Conservation (phyloP, 2,329 filamentous ascomycete species). For the Periconia sp. region DNA sequence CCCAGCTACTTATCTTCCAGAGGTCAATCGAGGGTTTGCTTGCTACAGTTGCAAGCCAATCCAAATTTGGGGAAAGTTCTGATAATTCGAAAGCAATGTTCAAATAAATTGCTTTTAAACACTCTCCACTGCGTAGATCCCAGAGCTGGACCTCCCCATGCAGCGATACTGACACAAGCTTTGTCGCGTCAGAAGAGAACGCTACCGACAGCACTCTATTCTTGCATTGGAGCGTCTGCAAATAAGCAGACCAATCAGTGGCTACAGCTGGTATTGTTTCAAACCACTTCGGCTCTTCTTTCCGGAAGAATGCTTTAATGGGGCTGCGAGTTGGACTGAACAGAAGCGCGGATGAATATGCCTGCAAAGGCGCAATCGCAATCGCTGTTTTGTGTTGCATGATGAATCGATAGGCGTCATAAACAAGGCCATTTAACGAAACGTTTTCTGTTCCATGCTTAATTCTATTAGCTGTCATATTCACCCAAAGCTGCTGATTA, state of each 20-base stretch:
- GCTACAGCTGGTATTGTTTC: constrained; percentile 10
- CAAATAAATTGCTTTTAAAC: not conserved
- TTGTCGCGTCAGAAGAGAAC: constrained; percentile 17
- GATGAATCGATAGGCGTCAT: constrained; percentile 18
- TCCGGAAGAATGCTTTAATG: constrained; percentile 13
- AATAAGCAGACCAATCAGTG: constrained; percentile 5
- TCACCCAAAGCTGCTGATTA: not conserved
- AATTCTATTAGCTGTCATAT: not conserved
- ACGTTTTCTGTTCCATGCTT: not conserved
- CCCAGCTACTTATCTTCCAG: not conserved
- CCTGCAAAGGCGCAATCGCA: constrained; percentile 13
- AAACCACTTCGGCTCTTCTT: constrained; percentile 15
- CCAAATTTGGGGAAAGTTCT: not conserved
- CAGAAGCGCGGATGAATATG: constrained; percentile 21
- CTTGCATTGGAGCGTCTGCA: not conserved
- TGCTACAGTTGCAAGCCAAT: not conserved
- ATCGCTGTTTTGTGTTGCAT: constrained; percentile 10
- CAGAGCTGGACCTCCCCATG: not conserved
- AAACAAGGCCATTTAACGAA: not conserved
- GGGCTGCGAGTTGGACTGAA: constrained; percentile 17
- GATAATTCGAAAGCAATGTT: not conserved
- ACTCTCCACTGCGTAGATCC: not conserved
- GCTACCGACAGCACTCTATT: constrained; percentile 2
- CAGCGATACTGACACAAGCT: constrained; percentile 18
- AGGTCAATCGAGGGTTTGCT: not conserved